Evolutionary conservation across 345 rosid species (phyloP).

Genomic region (Zanthoxylum bungeanum): DNA sequence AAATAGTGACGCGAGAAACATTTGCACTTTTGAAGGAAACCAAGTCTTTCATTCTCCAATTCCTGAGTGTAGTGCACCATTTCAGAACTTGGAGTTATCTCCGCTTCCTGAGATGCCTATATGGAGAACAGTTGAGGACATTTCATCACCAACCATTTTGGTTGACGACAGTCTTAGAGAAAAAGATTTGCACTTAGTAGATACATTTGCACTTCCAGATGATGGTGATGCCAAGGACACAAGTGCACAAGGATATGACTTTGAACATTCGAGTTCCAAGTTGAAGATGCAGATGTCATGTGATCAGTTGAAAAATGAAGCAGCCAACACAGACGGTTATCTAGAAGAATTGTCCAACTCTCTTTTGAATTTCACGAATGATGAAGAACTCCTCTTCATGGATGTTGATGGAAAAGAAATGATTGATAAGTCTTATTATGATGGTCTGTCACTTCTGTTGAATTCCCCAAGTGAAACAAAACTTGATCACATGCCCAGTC

Average conservation of each 20-base stretch:
- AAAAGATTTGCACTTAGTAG: slow-evolving; percentile 19
- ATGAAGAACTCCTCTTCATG: too few relatives aligned
- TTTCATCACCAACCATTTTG: slow-evolving; percentile 34
- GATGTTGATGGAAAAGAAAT: slow-evolving; percentile 56
- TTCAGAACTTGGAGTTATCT: slow-evolving; percentile 36
- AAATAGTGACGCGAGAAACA: slow-evolving; percentile 22
- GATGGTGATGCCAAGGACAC: slow-evolving; percentile 21
- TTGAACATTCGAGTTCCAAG: slow-evolving; percentile 29
- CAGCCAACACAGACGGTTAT: slow-evolving; percentile 38
- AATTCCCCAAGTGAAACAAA: slow-evolving; percentile 41
- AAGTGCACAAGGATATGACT: slow-evolving; percentile 30
- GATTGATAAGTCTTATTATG: slow-evolving; percentile 51
- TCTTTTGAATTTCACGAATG: slow-evolving; percentile 38
- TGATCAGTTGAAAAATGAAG: slow-evolving; percentile 34
- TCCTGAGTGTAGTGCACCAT: slow-evolving; percentile 19
- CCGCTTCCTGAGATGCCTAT: slow-evolving; percentile 42
- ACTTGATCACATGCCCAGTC: slow-evolving; percentile 20
- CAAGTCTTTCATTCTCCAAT: slow-evolving; percentile 35
- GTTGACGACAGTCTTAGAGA: slow-evolving; percentile 25
- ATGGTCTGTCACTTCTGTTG: slow-evolving; percentile 57
- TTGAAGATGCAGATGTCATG: slow-evolving; percentile 31
- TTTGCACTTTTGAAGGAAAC: slow-evolving; percentile 43
- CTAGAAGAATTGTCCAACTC: slow-evolving; percentile 57
- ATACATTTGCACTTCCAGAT: slow-evolving; percentile 28
- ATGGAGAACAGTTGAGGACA: slow-evolving; percentile 44